phyloP scores from a whole-genome alignment of 1,139 yeast genomes.

The Pichia sp. region DNA sequence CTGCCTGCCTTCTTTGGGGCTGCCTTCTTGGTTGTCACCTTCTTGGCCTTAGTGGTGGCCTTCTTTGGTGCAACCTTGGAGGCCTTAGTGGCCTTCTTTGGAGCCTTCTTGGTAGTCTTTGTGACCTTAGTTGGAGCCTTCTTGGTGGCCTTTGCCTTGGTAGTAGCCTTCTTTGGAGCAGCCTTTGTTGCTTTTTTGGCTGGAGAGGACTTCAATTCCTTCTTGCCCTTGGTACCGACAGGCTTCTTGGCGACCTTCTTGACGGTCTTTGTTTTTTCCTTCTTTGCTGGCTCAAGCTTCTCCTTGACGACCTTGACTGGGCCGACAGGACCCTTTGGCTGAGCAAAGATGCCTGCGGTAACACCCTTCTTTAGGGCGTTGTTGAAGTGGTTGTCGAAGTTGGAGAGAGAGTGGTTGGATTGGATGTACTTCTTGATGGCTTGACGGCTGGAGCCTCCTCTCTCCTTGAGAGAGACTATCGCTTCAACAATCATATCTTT shows the following conservation, averaged over 20 bases:
- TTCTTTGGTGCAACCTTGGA: slow-evolving; percentile 13
- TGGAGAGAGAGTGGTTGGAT: slow-evolving; percentile 55
- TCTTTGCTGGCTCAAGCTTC: slow-evolving; percentile 5
- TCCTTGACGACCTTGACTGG: slow-evolving; percentile 60
- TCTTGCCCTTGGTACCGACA: slow-evolving; percentile 19
- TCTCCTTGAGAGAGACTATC: slow-evolving; percentile 65
- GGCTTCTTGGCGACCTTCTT: slow-evolving; percentile 26
- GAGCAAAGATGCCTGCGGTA: slow-evolving; percentile 67
- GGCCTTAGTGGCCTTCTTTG: slow-evolving; percentile 18
- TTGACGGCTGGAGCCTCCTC: slow-evolving; percentile 76
- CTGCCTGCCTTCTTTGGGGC: slow-evolving; percentile 14
- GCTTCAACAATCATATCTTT: slow-evolving; percentile 77
- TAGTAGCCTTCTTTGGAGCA: slow-evolving; percentile 23
- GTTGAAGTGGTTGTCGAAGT: slow-evolving; percentile 76
- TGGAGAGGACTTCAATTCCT: slow-evolving; percentile 12
- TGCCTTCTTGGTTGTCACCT: slow-evolving; percentile 4
- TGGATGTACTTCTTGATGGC: slow-evolving; percentile 62
- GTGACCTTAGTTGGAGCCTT: slow-evolving; percentile 17
- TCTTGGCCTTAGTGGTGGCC: slow-evolving; percentile 8
- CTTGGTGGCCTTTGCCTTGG: slow-evolving; percentile 19
- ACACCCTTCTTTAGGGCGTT: slow-evolving; percentile 80
- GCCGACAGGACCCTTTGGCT: slow-evolving; percentile 86
- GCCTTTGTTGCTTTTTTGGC: slow-evolving; percentile 24
- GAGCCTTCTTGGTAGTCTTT: slow-evolving; percentile 24
- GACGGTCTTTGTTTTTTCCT: neutral